These are phyloP conservation scores for Tremellales sp. DNA, from an alignment of 1,284 basidiomycete genomes.

Conservation along the genomic window DNA sequence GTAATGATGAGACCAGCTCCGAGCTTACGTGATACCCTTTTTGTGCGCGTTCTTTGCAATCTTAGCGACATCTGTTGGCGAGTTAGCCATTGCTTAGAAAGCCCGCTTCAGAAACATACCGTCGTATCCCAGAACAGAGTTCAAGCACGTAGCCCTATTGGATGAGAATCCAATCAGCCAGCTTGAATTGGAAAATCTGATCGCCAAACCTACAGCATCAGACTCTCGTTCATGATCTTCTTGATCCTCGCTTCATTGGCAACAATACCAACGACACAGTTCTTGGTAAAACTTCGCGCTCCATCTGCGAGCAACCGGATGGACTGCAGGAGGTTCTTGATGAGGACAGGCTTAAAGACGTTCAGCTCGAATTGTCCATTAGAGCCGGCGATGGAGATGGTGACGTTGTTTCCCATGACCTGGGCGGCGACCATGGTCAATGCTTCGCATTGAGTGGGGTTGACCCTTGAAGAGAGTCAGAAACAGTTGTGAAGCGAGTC, in stretches of 20 bases:
- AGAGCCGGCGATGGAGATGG: conserved; percentile 87
- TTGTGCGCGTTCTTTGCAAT: conserved; percentile 99
- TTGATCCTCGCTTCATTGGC: conserved; percentile 93
- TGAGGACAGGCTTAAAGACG: conserved; percentile 98
- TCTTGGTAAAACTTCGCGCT: conserved; percentile 87
- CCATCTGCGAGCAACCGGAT: conserved; percentile 92
- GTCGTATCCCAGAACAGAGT: conserved; percentile 39
- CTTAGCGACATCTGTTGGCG: conserved; percentile 78
- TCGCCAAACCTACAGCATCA: conserved; percentile 90
- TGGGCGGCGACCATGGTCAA: conserved; percentile 98
- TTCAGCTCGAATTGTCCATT: conserved; percentile 99
- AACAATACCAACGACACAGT: conserved; percentile 90
- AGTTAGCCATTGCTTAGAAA: conserved; percentile 1
- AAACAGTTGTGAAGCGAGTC: neutral
- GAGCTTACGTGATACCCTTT: conserved; percentile 76
- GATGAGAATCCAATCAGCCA: neutral
- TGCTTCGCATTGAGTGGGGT: conserved; percentile 99
- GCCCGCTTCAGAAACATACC: conserved; percentile 10
- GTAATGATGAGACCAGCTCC: no score
- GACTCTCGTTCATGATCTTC: conserved; percentile 83
- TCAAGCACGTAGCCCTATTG: conserved; percentile 40
- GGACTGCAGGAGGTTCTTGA: conserved; percentile 95
- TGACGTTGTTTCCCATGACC: conserved; percentile 96
- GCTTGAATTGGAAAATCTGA: neutral
- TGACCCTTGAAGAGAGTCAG: conserved; percentile 57